phyloP scores from a whole-genome alignment of 75 land plant species.

The Picea sitchensis region DNA sequence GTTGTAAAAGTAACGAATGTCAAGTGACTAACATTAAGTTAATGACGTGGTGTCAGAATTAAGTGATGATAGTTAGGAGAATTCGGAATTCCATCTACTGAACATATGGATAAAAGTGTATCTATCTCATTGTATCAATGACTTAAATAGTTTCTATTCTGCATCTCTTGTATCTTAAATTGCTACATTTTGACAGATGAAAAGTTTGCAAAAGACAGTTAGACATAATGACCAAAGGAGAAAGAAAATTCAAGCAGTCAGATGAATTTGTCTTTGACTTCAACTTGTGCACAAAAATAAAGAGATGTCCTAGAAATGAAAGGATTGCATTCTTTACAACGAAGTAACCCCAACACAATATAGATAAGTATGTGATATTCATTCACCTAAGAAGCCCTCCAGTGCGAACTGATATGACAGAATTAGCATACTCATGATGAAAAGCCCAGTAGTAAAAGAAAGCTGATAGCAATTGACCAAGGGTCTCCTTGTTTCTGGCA shows the following conservation, averaged over 20 bases:
- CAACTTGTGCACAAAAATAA: background rate
- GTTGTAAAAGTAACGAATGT: too few species aligned
- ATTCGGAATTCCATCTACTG: too few species aligned
- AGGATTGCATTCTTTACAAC: background rate
- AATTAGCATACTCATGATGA: conserved; percentile 76
- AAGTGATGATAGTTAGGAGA: too few species aligned
- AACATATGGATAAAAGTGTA: too few species aligned
- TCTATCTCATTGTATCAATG: too few species aligned
- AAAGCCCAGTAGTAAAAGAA: conserved; percentile 99
- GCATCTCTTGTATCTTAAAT: too few species aligned
- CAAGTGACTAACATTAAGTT: too few species aligned
- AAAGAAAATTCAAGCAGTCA: background rate
- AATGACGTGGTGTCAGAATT: too few species aligned
- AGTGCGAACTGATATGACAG: conserved; percentile 94
- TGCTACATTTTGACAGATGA: background rate
- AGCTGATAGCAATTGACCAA: conserved; percentile 64
- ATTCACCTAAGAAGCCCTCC: conserved; percentile 79
- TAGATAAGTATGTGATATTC: background rate
- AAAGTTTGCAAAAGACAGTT: background rate
- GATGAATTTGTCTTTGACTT: background rate
- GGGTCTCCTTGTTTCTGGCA: conserved; percentile 65
- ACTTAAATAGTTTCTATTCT: too few species aligned
- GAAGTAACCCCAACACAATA: background rate
- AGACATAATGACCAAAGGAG: background rate
- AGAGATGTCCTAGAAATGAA: background rate